These are phyloP conservation scores for Citrullus colocynthis DNA, from an alignment of 306 rosid species.

Conservation along the genomic window DNA sequence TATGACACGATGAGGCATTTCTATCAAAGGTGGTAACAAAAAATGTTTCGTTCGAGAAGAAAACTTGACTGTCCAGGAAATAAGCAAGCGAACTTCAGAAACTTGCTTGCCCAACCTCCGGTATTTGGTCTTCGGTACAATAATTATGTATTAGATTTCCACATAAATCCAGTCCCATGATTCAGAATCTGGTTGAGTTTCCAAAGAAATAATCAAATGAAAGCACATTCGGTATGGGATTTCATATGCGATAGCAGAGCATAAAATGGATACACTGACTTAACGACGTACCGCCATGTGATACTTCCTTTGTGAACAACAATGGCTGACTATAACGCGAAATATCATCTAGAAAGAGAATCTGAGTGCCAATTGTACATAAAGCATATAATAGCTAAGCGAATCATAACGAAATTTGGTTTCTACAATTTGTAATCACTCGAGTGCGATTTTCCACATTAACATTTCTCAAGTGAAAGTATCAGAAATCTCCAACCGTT, in stretches of 20 bases:
- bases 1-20: neutral
- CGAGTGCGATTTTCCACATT: neutral
- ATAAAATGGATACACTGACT: neutral
- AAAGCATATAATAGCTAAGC: neutral
- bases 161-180: neutral
- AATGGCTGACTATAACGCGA: neutral
- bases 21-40: neutral
- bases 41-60: neutral
- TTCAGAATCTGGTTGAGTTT: neutral
- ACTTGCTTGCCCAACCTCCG: neutral
- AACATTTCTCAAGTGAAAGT: neutral
- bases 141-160: neutral
- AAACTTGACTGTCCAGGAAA: neutral
- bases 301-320: neutral
- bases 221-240: neutral
- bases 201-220: neutral
- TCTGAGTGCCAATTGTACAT: neutral
- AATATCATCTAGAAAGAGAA: neutral
- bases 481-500: neutral
- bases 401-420: neutral
- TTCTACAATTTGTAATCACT: neutral
- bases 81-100: neutral
- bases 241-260: neutral
- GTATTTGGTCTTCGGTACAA: neutral
- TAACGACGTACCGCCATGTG: neutral